Conservation (phyloP, 495 filamentous ascomycete genomes). For the Penicillium malachiteum region DNA sequence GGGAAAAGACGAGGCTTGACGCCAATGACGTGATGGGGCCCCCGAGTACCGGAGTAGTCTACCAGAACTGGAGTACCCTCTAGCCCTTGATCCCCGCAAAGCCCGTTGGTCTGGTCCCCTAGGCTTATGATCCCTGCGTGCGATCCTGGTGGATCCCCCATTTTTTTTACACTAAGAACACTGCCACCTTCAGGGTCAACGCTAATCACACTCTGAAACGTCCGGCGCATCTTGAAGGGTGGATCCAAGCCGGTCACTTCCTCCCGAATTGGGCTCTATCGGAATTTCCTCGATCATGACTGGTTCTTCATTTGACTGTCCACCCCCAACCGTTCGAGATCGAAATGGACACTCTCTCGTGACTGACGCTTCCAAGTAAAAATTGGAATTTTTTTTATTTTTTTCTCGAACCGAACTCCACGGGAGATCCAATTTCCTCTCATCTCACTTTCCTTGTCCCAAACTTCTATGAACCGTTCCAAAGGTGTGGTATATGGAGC, state of each 20-base stretch:
- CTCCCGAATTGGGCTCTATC: conserved; percentile 5
- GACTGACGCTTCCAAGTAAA: not conserved
- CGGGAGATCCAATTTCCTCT: no score
- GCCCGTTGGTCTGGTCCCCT: conserved; percentile 22
- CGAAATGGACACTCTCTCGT: conserved; percentile 2
- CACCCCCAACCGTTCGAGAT: conserved; percentile 16
- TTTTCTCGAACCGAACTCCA: not conserved
- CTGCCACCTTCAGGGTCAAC: conserved; percentile 40
- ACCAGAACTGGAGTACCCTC: not conserved
- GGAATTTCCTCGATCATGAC: not conserved
- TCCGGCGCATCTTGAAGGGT: conserved; percentile 8
- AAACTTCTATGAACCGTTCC: not conserved
- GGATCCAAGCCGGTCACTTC: conserved; percentile 9
- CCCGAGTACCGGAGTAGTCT: not conserved
- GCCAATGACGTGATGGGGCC: conserved; percentile 9
- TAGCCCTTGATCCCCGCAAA: conserved; percentile 26
- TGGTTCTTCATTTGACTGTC: conserved; percentile 6
- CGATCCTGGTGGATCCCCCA: conserved; percentile 36
- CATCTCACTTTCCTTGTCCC: not conserved
- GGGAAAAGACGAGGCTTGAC: not conserved
- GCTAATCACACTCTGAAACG: conserved; percentile 40
- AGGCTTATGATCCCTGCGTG: conserved; percentile 32
- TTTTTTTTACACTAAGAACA: conserved; percentile 26
- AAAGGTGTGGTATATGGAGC: not conserved
- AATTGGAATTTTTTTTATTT: not conserved